Evolutionary conservation across 768 basidiomycete genomes (phyloP), one percentile per base, ranked within the genome.

Genomic region (Kwoniella europaea): DNA sequence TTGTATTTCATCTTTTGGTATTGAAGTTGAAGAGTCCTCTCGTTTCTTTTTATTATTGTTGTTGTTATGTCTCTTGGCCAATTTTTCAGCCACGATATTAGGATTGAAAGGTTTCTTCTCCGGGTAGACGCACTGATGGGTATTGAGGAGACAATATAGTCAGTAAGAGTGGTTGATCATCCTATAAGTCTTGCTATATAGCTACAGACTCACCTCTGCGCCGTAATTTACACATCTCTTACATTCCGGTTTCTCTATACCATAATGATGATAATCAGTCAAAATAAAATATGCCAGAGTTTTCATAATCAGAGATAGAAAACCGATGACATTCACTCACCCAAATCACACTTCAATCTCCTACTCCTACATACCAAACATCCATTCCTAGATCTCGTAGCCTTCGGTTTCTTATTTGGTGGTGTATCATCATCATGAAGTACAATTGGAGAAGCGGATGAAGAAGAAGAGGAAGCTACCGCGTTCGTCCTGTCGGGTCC

Each of bases 61-160:
- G 35, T 35, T 35, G 35, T 4, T 4, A 54, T 74, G 73, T 29
- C 73, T 68, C 7, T 57, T 63, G 9, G 61, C 54, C 35, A 74
- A 56, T 18, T 65, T 54, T 24, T 71, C 55, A 10, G 67, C 66
- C 9, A 76, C 63, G 5, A 44, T 50, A n/a, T 64, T 27, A 16
- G 71, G 65, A 56, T 76, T 71, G 63, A 70, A 76, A 24, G 63
- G 52, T 42, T 76, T 76, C 35, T 70, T 74, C 58, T 59, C 63
- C 18, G 76, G 68, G 55, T 74, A 76, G 10, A 69, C 68, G 52
- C 76, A 76, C 73, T 76, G 22, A 7, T 35, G 35, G 7, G 35
- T 35, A n/a, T 35, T 35, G 35, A 35, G 35, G 35, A 35, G 35
- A 35, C 7, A 6, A 35, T 7, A 9, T 35, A 35, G 35, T 6